Evolutionary conservation across 352 stramenopile species (phyloP), one percentile per base, ranked within the genome.

Genomic region (Phytophthora ohioensis): DNA sequence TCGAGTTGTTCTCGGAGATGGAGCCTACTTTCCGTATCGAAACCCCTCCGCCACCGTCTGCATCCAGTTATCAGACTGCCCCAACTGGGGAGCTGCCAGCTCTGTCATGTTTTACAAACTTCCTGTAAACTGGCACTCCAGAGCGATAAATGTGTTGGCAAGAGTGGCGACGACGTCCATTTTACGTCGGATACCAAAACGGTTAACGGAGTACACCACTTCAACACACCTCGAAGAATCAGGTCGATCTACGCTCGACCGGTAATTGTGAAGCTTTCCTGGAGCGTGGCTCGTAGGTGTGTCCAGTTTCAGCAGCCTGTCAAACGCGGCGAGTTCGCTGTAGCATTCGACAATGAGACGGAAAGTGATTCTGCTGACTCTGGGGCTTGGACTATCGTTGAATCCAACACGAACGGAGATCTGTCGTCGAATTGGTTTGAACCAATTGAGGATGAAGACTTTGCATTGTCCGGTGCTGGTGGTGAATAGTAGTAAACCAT

Each of bases 71-170:
- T 38, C 45, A 3, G 27, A 39, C 34, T 65, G 46, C 13, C 46
- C 35, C 3, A 15, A 65, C 36, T 65, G 57, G 57, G 10, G 39
- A 32, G 12, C 34, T 17, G 27, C 57, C 7, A 57, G 35, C 27
- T 57, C 45, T 27, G 35, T 65, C 46, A 11, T 17, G 15, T 65
- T 45, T 45, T 17, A 47, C 30, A 57, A 65, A 21, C 21, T 65
- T n/a, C 57, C 57, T 34, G 34, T 27, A 30, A 21, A 57, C 47
- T 57, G 46, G 31, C 38, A 47, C 17, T 41, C 39, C 30, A 55
- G 39, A 67, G 45, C 15, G 21, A 48, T 8, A 13, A 48, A 11
- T 61, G 49, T 21, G 35, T 11, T 36, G 41, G 46, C 58, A 42
- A 42, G 7, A 36, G 27, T 34, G 27, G 47, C 4, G 36, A 67